Percentiles rank a stretch among this genome's conserved stretches.
Evolutionary conservation across 371 early-diverging fungal species (phyloP).

Genomic region (Polyrhizophydium stewartii): DNA sequence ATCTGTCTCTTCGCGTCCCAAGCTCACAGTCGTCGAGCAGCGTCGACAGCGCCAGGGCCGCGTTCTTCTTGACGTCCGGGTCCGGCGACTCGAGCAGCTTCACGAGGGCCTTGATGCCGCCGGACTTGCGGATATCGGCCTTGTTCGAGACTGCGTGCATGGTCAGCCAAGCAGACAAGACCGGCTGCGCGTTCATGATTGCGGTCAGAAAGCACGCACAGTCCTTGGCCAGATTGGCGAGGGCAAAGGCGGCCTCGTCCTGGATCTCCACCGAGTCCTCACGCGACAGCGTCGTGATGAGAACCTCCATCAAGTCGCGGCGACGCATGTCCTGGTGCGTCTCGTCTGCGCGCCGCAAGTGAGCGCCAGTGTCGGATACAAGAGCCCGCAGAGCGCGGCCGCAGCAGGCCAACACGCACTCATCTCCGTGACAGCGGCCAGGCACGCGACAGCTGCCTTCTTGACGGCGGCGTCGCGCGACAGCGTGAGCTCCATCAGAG

Average conservation of each 20-base stretch:
- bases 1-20: background rate
- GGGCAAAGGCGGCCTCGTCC: constrained; percentile 48
- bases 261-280: constrained; percentile 44
- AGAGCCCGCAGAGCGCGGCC: too few species aligned
- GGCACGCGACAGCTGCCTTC: constrained; percentile 40
- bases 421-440: constrained; percentile 41
- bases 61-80: constrained; percentile 51
- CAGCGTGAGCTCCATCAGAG: constrained; percentile 21
- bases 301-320: constrained; percentile 28
- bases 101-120: constrained; percentile 47
- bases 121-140: constrained; percentile 42
- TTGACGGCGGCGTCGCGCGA: constrained; percentile 32
- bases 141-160: constrained; percentile 40
- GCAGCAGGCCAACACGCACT: background rate
- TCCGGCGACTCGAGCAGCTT: constrained; percentile 39
- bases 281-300: constrained; percentile 25
- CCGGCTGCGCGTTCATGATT: too few species aligned
- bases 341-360: constrained; percentile 16
- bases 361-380: background rate
- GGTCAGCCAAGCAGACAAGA: background rate
- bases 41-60: constrained; percentile 33
- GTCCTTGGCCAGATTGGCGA: constrained; percentile 44
- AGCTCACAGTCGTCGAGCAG: constrained; percentile 47
- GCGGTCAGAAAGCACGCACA: constrained; percentile 21
- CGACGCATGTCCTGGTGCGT: constrained; percentile 38